A percentile compares a stretch with the other conserved stretches of the same genome.
Evolutionary conservation across 2,329 filamentous ascomycete species (phyloP).

Genomic region (Teratosphaeria gauchensis): DNA sequence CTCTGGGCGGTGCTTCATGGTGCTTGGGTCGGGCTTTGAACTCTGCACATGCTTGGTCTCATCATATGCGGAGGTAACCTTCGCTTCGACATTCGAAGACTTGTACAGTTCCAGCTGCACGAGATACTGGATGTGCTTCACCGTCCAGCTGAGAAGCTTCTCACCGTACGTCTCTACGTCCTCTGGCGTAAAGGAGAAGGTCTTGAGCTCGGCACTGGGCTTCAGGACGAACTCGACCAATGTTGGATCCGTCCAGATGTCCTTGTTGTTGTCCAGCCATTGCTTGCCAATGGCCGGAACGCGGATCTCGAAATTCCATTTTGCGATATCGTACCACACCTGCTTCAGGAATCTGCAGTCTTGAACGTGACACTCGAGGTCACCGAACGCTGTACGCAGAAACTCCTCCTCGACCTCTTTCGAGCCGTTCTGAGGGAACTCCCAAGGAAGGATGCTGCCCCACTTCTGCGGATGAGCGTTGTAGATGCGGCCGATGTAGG

Average conservation of each 20-base stretch:
- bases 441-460: conserved; percentile 21
- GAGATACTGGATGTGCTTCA: conserved; percentile 8
- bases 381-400: conserved; percentile 18
- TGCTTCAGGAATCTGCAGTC: conserved; percentile 27
- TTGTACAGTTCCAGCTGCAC: background rate
- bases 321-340: conserved; percentile 22
- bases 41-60: background rate
- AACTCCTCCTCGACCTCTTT: conserved; percentile 26
- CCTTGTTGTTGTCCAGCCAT: conserved; percentile 16
- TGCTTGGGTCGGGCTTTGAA: background rate
- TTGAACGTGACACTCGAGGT: conserved; percentile 19
- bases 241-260: conserved; percentile 11
- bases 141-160: conserved; percentile 6
- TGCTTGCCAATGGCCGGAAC: conserved; percentile 15
- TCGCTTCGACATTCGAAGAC: background rate
- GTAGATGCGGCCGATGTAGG: conserved; percentile 21
- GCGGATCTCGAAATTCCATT: conserved; percentile 21
- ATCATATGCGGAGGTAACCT: background rate
- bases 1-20: background rate
- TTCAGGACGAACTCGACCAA: conserved; percentile 13
- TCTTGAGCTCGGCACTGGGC: conserved; percentile 9
- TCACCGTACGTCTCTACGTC: conserved; percentile 6
- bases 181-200: conserved; percentile 16
- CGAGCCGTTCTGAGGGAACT: conserved; percentile 21
- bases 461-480: conserved; percentile 15